A percentile compares a stretch with the other conserved stretches of the same genome.
phyloP scores from a whole-genome alignment of 2,329 filamentous ascomycete genomes.

The Fusarium nematophilum region DNA sequence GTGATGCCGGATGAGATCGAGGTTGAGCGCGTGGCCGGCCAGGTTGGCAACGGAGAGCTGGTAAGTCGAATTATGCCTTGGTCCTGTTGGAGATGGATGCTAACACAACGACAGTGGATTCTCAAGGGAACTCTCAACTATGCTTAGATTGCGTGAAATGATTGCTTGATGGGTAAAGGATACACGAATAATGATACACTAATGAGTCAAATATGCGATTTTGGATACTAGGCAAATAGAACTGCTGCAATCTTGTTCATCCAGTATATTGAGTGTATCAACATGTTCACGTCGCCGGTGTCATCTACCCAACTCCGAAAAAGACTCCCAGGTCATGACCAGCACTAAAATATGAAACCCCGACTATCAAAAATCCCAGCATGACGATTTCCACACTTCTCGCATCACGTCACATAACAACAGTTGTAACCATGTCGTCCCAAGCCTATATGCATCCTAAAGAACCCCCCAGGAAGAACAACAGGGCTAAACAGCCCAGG shows the following conservation, averaged over 20 bases:
- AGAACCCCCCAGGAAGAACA: slow-evolving; percentile 10
- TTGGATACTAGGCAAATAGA: too few species aligned
- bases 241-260: slow-evolving; percentile 14
- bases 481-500: slow-evolving; percentile 16
- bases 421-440: neutral
- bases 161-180: neutral
- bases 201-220: too few species aligned
- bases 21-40: slow-evolving; percentile 78
- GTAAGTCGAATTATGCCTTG: slow-evolving; percentile 49
- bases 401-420: slow-evolving; percentile 13
- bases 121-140: slow-evolving; percentile 65
- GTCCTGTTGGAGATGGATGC: neutral
- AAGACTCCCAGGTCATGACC: slow-evolving; percentile 12
- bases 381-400: slow-evolving; percentile 18
- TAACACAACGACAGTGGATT: slow-evolving; percentile 67
- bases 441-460: slow-evolving; percentile 8
- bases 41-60: slow-evolving; percentile 89
- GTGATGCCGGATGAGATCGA: slow-evolving; percentile 84
- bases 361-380: slow-evolving; percentile 8
- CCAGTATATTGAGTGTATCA: slow-evolving; percentile 31
- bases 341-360: slow-evolving; percentile 11
- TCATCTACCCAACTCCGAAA: slow-evolving; percentile 40
- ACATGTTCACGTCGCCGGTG: slow-evolving; percentile 41
- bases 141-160: slow-evolving; percentile 20
- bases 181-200: slow-evolving; percentile 28